Percentiles rank a stretch among this genome's conserved stretches.
phyloP scores from a whole-genome alignment of 768 basidiomycete species.

The Hemileccinum impolitum region DNA sequence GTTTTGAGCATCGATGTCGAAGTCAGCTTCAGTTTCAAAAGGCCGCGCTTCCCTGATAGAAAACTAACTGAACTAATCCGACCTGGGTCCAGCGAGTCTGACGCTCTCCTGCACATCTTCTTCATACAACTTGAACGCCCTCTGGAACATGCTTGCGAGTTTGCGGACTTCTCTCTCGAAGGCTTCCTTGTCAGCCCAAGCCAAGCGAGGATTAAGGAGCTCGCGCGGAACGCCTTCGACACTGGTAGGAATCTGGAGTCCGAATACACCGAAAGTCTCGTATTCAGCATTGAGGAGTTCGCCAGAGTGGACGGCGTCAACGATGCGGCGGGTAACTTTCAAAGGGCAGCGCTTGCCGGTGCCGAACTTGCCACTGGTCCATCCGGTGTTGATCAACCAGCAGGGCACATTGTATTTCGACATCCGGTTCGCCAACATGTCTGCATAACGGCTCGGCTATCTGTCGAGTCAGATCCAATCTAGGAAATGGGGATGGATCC shows the following conservation, averaged over 20 bases:
- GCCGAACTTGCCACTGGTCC: constrained; percentile 94
- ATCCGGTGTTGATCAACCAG: constrained; percentile 99
- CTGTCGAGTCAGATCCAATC: constrained; percentile 2
- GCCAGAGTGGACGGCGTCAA: constrained; percentile 96
- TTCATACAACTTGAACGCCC: constrained; percentile 91
- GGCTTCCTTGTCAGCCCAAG: constrained; percentile 87
- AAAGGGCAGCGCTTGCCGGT: constrained; percentile 93
- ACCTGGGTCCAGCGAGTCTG: constrained; percentile 70
- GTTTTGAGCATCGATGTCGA: not conserved
- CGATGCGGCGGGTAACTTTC: constrained; percentile 92
- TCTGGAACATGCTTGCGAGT: constrained; percentile 89
- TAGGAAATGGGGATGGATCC: not conserved
- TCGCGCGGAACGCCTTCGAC: constrained; percentile 88
- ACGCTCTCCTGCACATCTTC: constrained; percentile 80
- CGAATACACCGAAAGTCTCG: constrained; percentile 82
- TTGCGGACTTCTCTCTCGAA: constrained; percentile 87
- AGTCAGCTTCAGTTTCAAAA: constrained; percentile 1
- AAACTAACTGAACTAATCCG: constrained; percentile 17
- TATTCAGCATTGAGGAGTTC: constrained; percentile 83
- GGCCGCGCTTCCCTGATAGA: not conserved
- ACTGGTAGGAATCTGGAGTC: constrained; percentile 76
- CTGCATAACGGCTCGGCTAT: constrained; percentile 88
- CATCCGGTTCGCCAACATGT: constrained; percentile 97
- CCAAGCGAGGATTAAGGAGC: constrained; percentile 81
- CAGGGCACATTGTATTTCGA: constrained; percentile 83